Base-by-base conservation (phyloP, 1,139 yeast genomes). In the Blastobotrys persicus region DNA sequence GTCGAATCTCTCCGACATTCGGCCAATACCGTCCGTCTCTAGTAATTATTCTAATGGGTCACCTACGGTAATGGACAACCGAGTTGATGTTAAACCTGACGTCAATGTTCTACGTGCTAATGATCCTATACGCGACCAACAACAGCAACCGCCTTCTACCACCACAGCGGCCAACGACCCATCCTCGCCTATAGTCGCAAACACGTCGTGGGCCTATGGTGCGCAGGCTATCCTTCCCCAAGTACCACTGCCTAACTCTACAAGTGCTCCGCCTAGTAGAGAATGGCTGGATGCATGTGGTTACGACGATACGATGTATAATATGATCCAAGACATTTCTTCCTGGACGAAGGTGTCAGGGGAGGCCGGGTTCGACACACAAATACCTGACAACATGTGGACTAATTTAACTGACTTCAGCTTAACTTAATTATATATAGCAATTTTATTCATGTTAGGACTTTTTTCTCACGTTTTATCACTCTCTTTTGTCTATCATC, bases 301-400 rank as follows among this genome's bases (percentile, higher is more conserved):
- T 74, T 44, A 74, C 79, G 53, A 78, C 80, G 20, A 80, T 42
- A 51, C 60, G 19, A 53, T 59, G 55, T 60, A 78, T 46, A 77
- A 75, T 42, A 79, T 80, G 85, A 80, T 80, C 54, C 79, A 74
- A 59, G 79, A 79, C 57, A 80, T 80, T 48, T 78, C 83, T 0
- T 74, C 76, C 0, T 80, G 85, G 84, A 79, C 83, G 1, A 56
- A 48, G 45, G 50, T 47, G 34, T 48, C 53, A 7, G 53, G 47
- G 18, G 52, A 49, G n/a, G 40, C 52, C 9, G 47, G 42, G n/a
- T 48, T 34, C 23, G 48, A 48, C 3, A 42, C 55, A 20, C 55
- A 53, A 19, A 50, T 53, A 20, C 47, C 58, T n/a, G 58, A 54
- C 23, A 49, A 56, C 42, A 52, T 54, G 51, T 56, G 59, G 59